These are phyloP conservation scores for Cochlearia excelsa DNA, from an alignment of 345 rosid species.

Conservation along the genomic window DNA sequence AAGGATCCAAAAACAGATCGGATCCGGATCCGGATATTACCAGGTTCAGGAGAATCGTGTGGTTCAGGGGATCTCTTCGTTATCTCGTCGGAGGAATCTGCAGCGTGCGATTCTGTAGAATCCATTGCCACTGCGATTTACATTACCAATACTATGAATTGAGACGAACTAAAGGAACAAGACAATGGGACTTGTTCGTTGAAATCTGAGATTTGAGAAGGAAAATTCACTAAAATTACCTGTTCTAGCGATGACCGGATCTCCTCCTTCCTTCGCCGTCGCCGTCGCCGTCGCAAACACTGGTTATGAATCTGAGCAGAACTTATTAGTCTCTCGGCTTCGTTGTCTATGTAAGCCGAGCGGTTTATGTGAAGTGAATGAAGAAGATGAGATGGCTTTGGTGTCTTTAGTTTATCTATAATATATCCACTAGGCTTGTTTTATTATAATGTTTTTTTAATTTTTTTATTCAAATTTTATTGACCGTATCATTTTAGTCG, in stretches of 20 bases:
- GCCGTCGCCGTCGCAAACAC: background rate
- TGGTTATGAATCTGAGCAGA: constrained; percentile 17
- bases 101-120: constrained; percentile 78
- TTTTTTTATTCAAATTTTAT: too few species aligned
- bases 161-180: background rate
- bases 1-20: constrained; percentile 33
- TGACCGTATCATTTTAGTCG: too few species aligned
- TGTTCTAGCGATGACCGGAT: constrained; percentile 23
- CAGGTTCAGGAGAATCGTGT: constrained; percentile 65
- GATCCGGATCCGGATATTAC: constrained; percentile 45
- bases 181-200: constrained; percentile 6
- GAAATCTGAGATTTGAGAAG: constrained; percentile 35
- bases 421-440: too few species aligned
- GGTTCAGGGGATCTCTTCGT: constrained; percentile 65
- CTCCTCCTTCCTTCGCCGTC: constrained; percentile 1
- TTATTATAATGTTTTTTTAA: too few species aligned
- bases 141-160: constrained; percentile 25
- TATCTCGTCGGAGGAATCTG: constrained; percentile 71
- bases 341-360: constrained; percentile 40
- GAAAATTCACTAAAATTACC: constrained; percentile 11
- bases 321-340: constrained; percentile 25
- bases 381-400: constrained; percentile 38
- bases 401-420: background rate
- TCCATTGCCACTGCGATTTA: constrained; percentile 54
- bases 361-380: constrained; percentile 34